phyloP scores from a whole-genome alignment of 768 basidiomycete genomes.

The Strobilomyces confusus region DNA sequence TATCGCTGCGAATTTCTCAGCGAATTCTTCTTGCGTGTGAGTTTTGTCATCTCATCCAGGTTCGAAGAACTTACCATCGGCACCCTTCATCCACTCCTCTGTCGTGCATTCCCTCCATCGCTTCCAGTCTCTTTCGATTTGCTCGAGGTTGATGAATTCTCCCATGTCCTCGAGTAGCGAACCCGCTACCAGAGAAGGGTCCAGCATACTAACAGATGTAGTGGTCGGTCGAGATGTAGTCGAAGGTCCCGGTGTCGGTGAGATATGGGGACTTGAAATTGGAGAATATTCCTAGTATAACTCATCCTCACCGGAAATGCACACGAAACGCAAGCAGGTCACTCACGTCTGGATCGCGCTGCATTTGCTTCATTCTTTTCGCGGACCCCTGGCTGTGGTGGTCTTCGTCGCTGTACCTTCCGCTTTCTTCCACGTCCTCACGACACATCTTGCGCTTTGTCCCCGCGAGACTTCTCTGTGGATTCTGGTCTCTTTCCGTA shows the following conservation, averaged over 20 bases:
- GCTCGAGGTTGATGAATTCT: conserved; percentile 19
- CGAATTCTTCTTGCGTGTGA: conserved; percentile 16
- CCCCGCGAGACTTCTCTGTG: background rate
- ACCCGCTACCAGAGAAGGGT: conserved; percentile 10
- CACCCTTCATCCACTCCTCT: conserved; percentile 30
- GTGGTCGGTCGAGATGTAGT: background rate
- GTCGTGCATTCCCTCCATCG: conserved; percentile 27
- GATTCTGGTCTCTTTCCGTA: conserved; percentile 2
- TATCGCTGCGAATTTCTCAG: conserved; percentile 15
- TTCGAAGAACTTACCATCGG: conserved; percentile 22
- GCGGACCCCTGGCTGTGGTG: conserved; percentile 4
- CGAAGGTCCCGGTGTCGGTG: conserved; percentile 13
- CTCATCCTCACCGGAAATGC: background rate
- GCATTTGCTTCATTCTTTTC: conserved; percentile 18
- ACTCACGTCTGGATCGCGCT: conserved; percentile 19
- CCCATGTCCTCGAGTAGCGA: conserved; percentile 19
- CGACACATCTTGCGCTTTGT: conserved; percentile 13
- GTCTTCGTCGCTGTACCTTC: conserved; percentile 2
- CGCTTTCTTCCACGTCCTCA: conserved; percentile 13
- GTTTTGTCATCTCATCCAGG: background rate
- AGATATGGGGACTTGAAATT: conserved; percentile 20
- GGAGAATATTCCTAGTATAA: conserved; percentile 16
- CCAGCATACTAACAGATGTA: background rate
- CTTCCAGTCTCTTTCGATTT: conserved; percentile 22
- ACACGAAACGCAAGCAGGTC: background rate